These are phyloP conservation scores for Paramecium tetraurelia DNA, from an alignment of 73 alveolate species.

Conservation along the genomic window DNA sequence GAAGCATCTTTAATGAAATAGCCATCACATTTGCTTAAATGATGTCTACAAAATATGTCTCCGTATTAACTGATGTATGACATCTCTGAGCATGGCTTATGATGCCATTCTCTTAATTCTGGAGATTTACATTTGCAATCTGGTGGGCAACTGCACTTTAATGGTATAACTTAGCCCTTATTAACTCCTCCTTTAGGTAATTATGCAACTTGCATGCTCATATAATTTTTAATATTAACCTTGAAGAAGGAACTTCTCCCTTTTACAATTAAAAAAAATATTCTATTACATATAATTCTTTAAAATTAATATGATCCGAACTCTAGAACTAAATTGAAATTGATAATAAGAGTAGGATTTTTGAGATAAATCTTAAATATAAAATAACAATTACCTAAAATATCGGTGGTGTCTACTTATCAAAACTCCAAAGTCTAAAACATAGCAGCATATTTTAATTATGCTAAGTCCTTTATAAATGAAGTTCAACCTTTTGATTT, in stretches of 20 bases:
- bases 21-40: background rate
- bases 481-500: too few relatives aligned
- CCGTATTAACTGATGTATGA: background rate
- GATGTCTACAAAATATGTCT: background rate
- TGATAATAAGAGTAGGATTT: too few relatives aligned
- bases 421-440: too few relatives aligned
- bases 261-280: too few relatives aligned
- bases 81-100: background rate
- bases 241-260: background rate
- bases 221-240: background rate
- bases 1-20: background rate
- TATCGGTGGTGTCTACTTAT: too few relatives aligned
- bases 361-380: too few relatives aligned
- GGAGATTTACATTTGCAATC: background rate
- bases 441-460: too few relatives aligned
- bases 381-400: too few relatives aligned
- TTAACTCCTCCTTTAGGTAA: background rate
- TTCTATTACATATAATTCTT: background rate
- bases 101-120: background rate
- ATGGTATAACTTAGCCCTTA: background rate
- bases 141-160: background rate
- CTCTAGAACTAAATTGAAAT: too few relatives aligned
- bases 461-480: too few relatives aligned
- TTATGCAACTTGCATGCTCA: background rate
- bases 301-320: too few relatives aligned